Percentiles rank a stretch among this genome's conserved stretches.
Evolutionary conservation across 2,329 filamentous ascomycete genomes (phyloP).

Genomic region (Hypoxylon sp.): DNA sequence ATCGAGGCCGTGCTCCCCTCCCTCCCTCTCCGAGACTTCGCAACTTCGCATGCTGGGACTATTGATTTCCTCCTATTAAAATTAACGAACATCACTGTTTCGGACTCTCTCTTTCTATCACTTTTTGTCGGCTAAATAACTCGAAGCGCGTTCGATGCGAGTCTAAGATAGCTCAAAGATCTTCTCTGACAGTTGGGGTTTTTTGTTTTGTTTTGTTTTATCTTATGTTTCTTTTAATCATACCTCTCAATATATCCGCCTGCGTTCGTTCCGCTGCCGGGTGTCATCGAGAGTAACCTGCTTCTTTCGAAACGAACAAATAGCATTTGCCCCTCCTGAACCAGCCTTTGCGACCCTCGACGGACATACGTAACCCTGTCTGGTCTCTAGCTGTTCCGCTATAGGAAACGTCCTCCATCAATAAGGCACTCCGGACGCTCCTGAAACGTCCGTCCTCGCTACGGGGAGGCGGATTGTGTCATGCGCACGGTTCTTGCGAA

Average conservation of each 20-base stretch:
- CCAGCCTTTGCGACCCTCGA: slow-evolving; percentile 10
- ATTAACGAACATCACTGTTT: slow-evolving; percentile 34
- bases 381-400: slow-evolving; percentile 1
- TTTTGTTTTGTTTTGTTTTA: background rate
- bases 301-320: slow-evolving; percentile 23
- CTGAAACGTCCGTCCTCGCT: slow-evolving; percentile 10
- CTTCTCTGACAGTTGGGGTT: slow-evolving; percentile 7
- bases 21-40: slow-evolving; percentile 30
- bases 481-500: background rate
- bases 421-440: background rate
- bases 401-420: slow-evolving; percentile 8
- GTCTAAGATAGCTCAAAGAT: slow-evolving; percentile 27
- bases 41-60: slow-evolving; percentile 27
- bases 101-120: slow-evolving; percentile 17
- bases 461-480: slow-evolving; percentile 5
- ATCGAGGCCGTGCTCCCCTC: slow-evolving; percentile 21
- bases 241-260: slow-evolving; percentile 22
- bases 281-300: slow-evolving; percentile 26
- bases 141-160: slow-evolving; percentile 13
- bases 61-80: slow-evolving; percentile 36
- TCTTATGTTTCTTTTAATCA: slow-evolving; percentile 1
- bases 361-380: slow-evolving; percentile 13
- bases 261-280: slow-evolving; percentile 11
- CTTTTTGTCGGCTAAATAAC: slow-evolving; percentile 30
- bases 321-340: slow-evolving; percentile 6